These are phyloP conservation scores for Mycena polygramma DNA, from an alignment of 768 basidiomycete species.

Conservation along the genomic window DNA sequence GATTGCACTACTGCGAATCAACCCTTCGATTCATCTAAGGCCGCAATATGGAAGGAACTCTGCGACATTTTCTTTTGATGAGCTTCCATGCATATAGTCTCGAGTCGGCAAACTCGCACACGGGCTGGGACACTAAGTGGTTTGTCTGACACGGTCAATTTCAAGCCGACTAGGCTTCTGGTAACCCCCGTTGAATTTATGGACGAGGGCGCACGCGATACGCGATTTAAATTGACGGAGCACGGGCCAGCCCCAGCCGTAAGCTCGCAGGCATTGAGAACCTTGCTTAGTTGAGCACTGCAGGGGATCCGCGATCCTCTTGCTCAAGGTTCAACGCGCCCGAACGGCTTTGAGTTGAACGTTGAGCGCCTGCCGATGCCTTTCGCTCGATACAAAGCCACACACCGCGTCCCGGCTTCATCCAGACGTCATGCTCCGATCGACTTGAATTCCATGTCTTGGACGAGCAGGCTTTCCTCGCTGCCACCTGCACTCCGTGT, in stretches of 20 bases:
- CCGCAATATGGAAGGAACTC: conserved; percentile 5
- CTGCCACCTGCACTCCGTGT: conserved; percentile 27
- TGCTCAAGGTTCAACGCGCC: neutral
- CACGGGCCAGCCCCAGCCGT: neutral
- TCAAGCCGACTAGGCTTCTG: neutral
- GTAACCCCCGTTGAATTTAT: neutral
- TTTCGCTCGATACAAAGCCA: neutral
- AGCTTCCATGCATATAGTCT: conserved; percentile 10
- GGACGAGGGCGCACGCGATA: neutral
- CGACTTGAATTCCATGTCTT: conserved; percentile 25
- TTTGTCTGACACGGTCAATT: neutral
- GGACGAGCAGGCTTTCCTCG: conserved; percentile 23
- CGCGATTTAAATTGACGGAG: neutral
- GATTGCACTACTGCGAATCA: neutral
- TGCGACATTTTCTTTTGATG: conserved; percentile 6
- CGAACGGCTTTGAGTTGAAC: too few relatives aligned
- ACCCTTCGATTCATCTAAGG: conserved; percentile 9
- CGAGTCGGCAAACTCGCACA: neutral
- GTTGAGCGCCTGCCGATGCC: neutral
- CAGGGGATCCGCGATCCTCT: neutral
- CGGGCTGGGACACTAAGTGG: neutral
- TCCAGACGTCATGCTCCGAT: conserved; percentile 30
- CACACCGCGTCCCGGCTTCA: conserved; percentile 8
- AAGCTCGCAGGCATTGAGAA: neutral
- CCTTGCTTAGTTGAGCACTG: neutral